Conservation (phyloP, 495 filamentous ascomycete genomes). For the Extremus antarcticus region DNA sequence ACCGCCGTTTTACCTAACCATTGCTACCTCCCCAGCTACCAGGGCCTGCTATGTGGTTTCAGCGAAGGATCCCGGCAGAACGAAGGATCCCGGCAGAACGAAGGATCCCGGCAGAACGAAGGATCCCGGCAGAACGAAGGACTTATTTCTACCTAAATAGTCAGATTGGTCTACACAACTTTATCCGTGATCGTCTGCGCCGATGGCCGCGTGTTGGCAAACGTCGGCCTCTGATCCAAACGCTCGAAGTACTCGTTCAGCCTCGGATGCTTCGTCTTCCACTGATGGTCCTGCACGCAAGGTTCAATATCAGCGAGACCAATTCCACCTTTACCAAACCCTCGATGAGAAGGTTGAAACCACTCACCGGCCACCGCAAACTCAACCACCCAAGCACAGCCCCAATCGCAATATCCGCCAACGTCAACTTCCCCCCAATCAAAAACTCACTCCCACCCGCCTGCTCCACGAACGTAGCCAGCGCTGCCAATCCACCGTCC, state of each 20-base stretch:
- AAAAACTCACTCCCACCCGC: slow-evolving; percentile 5
- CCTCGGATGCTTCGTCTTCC: slow-evolving; percentile 9
- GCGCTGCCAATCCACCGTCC: slow-evolving; percentile 14
- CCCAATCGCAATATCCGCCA: slow-evolving; percentile 15
- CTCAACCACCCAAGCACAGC: slow-evolving; percentile 10
- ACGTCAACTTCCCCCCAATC: slow-evolving; percentile 8
- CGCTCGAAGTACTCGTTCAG: slow-evolving; percentile 13
- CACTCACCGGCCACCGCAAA: slow-evolving; percentile 9
- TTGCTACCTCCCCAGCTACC: too few relatives aligned
- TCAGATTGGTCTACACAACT: slow-evolving; percentile 8
- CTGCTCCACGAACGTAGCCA: slow-evolving; percentile 7
- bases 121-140: too few relatives aligned
- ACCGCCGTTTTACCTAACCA: too few relatives aligned
- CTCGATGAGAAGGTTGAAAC: too few relatives aligned
- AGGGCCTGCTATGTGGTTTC: too few relatives aligned
- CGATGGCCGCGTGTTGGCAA: slow-evolving; percentile 9
- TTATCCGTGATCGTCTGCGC: slow-evolving; percentile 17
- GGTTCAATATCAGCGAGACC: not conserved
- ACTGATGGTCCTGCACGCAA: slow-evolving; percentile 7
- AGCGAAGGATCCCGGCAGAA: too few relatives aligned
- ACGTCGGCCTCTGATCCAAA: slow-evolving; percentile 6
- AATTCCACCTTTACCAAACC: not conserved
- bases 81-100: too few relatives aligned
- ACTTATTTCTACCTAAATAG: too few relatives aligned
- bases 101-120: too few relatives aligned